A percentile compares a stretch with the other conserved stretches of the same genome.
phyloP scores from a whole-genome alignment of 2,329 filamentous ascomycete genomes.

The Xenoacremonium recifei region DNA sequence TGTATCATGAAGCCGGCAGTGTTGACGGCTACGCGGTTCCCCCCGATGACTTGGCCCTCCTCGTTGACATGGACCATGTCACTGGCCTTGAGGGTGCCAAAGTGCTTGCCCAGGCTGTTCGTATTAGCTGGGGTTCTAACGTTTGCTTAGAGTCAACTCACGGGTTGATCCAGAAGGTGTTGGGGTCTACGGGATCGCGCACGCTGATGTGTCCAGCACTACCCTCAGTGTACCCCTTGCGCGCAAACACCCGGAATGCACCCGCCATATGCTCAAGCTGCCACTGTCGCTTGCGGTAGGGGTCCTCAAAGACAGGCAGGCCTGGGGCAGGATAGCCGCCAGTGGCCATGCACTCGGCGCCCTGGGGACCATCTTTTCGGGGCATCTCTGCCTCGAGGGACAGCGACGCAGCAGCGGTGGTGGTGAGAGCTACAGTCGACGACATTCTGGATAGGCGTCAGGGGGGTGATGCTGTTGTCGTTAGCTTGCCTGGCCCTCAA shows the following conservation, averaged over 20 bases:
- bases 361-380: not conserved
- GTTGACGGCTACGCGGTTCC: conserved; percentile 54
- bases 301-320: conserved; percentile 52
- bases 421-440: too few relatives aligned
- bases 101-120: conserved; percentile 49
- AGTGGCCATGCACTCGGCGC: conserved; percentile 10
- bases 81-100: conserved; percentile 55
- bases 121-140: too few relatives aligned
- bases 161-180: conserved; percentile 66
- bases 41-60: conserved; percentile 55
- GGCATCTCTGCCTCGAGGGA: not conserved
- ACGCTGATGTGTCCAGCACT: conserved; percentile 63
- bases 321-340: conserved; percentile 36
- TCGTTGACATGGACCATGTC: conserved; percentile 62
- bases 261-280: conserved; percentile 39
- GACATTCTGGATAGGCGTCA: too few relatives aligned
- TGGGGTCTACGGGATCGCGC: conserved; percentile 56
- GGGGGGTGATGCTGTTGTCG: too few relatives aligned
- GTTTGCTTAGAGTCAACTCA: too few relatives aligned
- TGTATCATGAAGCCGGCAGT: conserved; percentile 62
- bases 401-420: too few relatives aligned
- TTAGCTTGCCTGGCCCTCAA: too few relatives aligned
- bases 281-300: conserved; percentile 35
- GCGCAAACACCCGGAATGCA: conserved; percentile 45
- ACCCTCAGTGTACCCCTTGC: conserved; percentile 53